Evolutionary conservation across 1,284 basidiomycete species (phyloP).

Genomic region (Marasmius tenuissimus): DNA sequence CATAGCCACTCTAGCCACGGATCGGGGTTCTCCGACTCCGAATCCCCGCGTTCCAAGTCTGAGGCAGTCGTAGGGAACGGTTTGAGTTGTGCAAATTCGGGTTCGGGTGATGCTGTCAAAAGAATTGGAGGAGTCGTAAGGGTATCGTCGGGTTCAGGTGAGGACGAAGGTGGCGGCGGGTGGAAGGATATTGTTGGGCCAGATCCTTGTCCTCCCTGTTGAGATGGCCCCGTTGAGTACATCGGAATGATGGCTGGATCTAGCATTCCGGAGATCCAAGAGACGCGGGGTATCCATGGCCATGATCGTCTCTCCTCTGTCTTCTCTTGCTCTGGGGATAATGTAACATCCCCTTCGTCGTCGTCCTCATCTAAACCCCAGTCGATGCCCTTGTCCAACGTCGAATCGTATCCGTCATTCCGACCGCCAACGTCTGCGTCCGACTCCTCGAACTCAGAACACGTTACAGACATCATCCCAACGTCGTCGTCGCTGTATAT

Average conservation of each 20-base stretch:
- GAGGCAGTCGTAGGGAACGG: background rate
- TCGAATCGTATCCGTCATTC: background rate
- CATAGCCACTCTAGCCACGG: slow-evolving; percentile 26
- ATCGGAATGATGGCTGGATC: background rate
- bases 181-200: background rate
- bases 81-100: background rate
- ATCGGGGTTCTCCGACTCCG: slow-evolving; percentile 26
- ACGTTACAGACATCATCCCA: background rate
- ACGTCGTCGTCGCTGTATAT: slow-evolving; percentile 25
- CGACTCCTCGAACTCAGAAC: background rate
- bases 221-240: background rate
- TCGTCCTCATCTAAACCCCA: background rate
- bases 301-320: background rate
- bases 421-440: background rate
- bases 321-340: background rate
- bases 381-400: background rate
- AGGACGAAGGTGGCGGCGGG: background rate
- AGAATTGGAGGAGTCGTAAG: background rate
- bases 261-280: background rate
- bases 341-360: background rate
- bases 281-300: background rate
- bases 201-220: background rate
- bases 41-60: slow-evolving; percentile 24
- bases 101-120: background rate
- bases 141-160: background rate